Conservation (phyloP, 108 stramenopile genomes). For the Stephanodiscus triporus region DNA sequence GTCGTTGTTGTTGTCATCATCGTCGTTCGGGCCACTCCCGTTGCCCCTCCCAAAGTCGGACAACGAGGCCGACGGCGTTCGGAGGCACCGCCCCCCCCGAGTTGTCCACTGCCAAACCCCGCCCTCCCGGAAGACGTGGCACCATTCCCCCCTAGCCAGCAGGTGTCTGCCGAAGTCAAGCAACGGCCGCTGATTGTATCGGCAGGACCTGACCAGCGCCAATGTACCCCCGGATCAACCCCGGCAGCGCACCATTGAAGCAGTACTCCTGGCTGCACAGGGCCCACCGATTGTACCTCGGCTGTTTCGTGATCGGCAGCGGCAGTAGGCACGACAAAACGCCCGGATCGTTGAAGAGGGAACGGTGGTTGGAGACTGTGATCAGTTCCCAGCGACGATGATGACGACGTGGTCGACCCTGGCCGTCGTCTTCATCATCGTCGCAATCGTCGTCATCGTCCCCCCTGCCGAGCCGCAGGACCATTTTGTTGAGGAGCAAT, state of each 20-base stretch:
- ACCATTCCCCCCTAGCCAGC: constrained; percentile 69
- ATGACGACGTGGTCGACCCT: background rate
- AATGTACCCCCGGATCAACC: constrained; percentile 56
- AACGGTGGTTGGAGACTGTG: constrained; percentile 73
- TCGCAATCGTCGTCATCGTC: background rate
- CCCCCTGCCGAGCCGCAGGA: background rate
- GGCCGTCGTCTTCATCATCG: background rate
- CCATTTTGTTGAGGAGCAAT: too few species aligned
- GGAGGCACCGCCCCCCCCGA: constrained; percentile 47
- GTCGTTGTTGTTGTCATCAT: too few species aligned
- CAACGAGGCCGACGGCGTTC: background rate
- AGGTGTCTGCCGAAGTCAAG: constrained; percentile 58
- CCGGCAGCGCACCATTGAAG: constrained; percentile 58
- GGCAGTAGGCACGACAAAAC: constrained; percentile 60
- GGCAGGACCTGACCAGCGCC: constrained; percentile 71
- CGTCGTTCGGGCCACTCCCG: constrained; percentile 9
- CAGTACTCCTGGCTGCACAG: constrained; percentile 75
- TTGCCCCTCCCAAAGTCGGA: background rate
- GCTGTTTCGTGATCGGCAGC: constrained; percentile 44
- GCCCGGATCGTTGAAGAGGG: constrained; percentile 69
- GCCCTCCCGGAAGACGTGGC: constrained; percentile 76
- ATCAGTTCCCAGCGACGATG: constrained; percentile 34
- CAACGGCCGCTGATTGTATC: constrained; percentile 61
- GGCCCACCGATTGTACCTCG: constrained; percentile 67
- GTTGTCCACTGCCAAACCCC: constrained; percentile 67